Conservation (phyloP, 257 asterid species). For the Solanum piurae region DNA sequence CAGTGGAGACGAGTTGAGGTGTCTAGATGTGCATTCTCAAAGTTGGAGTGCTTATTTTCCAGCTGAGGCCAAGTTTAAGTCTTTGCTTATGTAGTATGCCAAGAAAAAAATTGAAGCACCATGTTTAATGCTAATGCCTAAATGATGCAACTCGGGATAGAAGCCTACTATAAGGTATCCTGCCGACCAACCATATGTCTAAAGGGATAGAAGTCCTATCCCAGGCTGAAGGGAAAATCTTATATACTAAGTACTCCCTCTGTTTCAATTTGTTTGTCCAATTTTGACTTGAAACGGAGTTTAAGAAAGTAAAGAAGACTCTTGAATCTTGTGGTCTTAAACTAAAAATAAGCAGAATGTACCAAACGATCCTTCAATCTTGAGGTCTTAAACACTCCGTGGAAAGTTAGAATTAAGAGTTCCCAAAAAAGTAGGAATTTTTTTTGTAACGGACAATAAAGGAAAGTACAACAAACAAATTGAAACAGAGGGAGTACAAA, state of each 20-base stretch:
- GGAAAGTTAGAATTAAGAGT: background rate
- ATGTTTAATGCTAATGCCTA: background rate
- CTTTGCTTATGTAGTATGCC: background rate
- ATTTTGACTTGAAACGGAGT: background rate
- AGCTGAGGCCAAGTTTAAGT: background rate
- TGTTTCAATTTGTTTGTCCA: background rate
- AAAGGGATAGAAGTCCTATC: background rate
- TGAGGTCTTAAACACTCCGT: background rate
- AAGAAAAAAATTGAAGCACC: background rate
- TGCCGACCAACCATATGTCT: background rate
- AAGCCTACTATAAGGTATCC: background rate
- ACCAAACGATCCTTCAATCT: background rate
- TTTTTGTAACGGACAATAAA: background rate
- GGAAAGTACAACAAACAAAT: background rate
- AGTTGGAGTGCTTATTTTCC: background rate
- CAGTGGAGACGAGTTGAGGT: background rate
- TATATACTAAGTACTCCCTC: background rate
- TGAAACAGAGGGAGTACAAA: background rate
- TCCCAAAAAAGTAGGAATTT: background rate
- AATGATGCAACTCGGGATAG: background rate
- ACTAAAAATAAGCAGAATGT: background rate
- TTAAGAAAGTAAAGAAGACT: background rate
- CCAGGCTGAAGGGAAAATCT: background rate
- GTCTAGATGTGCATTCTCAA: background rate
- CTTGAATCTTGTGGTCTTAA: background rate